Conservation (phyloP, 2,329 filamentous ascomycete species). For the Monilinia fructigena region DNA sequence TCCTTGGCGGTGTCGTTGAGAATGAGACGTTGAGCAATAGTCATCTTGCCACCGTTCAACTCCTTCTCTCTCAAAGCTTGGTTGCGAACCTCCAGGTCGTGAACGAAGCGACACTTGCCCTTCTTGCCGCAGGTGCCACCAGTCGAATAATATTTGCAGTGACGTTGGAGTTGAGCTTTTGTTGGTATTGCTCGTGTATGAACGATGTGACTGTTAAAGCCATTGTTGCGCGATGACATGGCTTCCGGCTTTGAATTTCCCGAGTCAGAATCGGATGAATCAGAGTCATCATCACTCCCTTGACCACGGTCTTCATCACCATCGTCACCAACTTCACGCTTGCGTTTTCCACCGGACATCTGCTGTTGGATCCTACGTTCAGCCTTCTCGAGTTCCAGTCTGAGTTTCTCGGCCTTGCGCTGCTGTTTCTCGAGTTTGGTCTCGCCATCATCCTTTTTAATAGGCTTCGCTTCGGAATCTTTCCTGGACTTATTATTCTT, state of each 20-base stretch:
- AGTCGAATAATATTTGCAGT: constrained; percentile 71
- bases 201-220: constrained; percentile 31
- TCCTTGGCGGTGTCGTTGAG: constrained; percentile 69
- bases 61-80: constrained; percentile 63
- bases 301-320: constrained; percentile 57
- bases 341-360: constrained; percentile 61
- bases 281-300: constrained; percentile 37
- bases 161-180: constrained; percentile 60
- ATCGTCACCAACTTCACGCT: constrained; percentile 65
- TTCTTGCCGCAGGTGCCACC: constrained; percentile 69
- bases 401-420: constrained; percentile 58
- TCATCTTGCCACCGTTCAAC: constrained; percentile 63
- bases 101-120: constrained; percentile 72
- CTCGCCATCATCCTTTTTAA: constrained; percentile 51
- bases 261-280: constrained; percentile 46
- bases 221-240: constrained; percentile 49
- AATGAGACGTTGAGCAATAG: constrained; percentile 62
- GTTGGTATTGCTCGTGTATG: constrained; percentile 45
- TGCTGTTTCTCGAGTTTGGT: constrained; percentile 54
- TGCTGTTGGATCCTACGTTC: constrained; percentile 48
- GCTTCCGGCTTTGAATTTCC: constrained; percentile 60
- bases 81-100: constrained; percentile 62
- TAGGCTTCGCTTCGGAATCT: constrained; percentile 40
- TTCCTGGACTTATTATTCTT: constrained; percentile 35
- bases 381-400: constrained; percentile 65